Percentiles rank a stretch among this genome's conserved stretches.
These are phyloP conservation scores for Acorus gramineus DNA, from an alignment of 106 monocot species.

Conservation along the genomic window DNA sequence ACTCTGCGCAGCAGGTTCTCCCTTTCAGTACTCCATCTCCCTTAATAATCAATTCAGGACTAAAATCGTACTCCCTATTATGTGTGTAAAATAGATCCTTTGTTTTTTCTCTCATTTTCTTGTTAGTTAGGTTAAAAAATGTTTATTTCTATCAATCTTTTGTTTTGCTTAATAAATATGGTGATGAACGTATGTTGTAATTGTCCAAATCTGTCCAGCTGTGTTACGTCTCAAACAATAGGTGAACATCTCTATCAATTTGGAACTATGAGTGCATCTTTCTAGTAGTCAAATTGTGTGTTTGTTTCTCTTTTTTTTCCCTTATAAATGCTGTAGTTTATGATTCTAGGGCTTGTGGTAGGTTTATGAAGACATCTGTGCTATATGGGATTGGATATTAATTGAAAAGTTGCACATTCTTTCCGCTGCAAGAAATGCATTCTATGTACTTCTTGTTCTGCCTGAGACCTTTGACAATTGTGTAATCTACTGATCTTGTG, in stretches of 20 bases:
- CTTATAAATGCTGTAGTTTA: neutral
- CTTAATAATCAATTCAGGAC: neutral
- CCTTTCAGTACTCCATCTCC: neutral
- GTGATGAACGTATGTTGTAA: no score
- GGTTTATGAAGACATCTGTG: slow-evolving; percentile 72
- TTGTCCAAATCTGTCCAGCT: no score
- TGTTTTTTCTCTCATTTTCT: no score
- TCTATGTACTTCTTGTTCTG: slow-evolving; percentile 70
- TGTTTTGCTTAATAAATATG: no score
- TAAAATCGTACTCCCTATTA: neutral
- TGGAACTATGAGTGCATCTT: no score
- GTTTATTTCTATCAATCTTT: no score
- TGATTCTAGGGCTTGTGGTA: slow-evolving; percentile 10
- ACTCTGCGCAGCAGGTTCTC: slow-evolving; percentile 74
- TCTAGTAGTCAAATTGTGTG: no score
- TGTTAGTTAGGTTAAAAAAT: no score
- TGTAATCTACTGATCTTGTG: slow-evolving; percentile 30
- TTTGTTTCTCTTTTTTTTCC: neutral
- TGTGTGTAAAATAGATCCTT: no score
- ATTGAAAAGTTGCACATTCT: slow-evolving; percentile 66
- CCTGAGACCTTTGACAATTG: slow-evolving; percentile 84
- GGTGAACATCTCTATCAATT: no score
- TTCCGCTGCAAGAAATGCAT: slow-evolving; percentile 44
- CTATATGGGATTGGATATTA: slow-evolving; percentile 96
- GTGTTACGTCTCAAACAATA: no score